Evolutionary conservation across 495 filamentous ascomycete species (phyloP).

Genomic region (Astrothelium macrocarpum): DNA sequence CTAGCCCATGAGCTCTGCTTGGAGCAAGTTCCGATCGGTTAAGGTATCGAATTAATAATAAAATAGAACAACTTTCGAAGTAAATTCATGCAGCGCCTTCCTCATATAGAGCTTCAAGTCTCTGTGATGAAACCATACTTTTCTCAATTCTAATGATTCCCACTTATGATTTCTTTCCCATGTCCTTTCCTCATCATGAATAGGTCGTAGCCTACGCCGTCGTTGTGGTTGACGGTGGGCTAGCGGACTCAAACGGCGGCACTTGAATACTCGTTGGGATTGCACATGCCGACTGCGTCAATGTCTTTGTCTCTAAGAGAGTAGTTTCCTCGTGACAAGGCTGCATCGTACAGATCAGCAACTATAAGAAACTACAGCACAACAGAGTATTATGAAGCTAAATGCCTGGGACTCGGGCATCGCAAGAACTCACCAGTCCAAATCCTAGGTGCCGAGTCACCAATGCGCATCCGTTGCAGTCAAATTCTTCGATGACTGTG

Average conservation of each 20-base stretch:
- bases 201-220: neutral
- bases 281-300: neutral
- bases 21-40: too few species aligned
- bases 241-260: neutral
- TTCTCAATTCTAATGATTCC: too few species aligned
- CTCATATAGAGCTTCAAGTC: too few species aligned
- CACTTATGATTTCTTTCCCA: too few species aligned
- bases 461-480: slow-evolving; percentile 1
- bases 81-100: too few species aligned
- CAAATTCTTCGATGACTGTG: slow-evolving; percentile 6
- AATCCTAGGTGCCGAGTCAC: neutral
- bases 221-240: neutral
- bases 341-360: neutral
- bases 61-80: too few species aligned
- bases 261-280: neutral
- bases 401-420: too few species aligned
- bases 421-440: slow-evolving; percentile 7
- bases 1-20: too few species aligned
- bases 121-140: too few species aligned
- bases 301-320: neutral
- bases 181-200: too few species aligned
- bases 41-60: too few species aligned
- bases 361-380: neutral
- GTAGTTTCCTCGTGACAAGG: neutral
- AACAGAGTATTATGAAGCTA: too few species aligned